Percentiles rank a stretch among this genome's conserved stretches.
Evolutionary conservation across 495 filamentous ascomycete genomes (phyloP).

Genomic region (Penicillium psychrofluorescens): DNA sequence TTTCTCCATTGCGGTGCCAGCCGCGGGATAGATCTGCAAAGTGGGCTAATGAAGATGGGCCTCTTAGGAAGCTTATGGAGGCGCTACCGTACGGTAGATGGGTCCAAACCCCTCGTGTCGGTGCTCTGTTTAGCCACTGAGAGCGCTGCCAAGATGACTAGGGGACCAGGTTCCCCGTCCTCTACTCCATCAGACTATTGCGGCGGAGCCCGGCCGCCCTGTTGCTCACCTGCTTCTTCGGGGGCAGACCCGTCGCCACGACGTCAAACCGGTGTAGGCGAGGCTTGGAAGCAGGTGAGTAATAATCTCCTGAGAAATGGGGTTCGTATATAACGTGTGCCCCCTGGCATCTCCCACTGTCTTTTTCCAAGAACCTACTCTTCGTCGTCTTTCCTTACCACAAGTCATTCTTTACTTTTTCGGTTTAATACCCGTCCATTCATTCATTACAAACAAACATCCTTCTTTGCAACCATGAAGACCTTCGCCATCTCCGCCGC

Average conservation of each 20-base stretch:
- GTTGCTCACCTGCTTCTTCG: not conserved
- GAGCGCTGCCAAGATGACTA: conserved; percentile 2
- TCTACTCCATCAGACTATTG: not conserved
- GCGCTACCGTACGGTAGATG: conserved; percentile 1
- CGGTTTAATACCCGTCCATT: conserved; percentile 21
- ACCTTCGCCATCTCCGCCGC: conserved; percentile 14
- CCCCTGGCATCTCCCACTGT: conserved; percentile 2
- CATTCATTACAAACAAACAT: conserved; percentile 12
- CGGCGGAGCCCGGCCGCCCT: not conserved
- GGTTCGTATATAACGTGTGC: conserved; percentile 11
- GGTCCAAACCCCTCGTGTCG: conserved; percentile 3
- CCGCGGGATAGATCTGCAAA: conserved; percentile 10
- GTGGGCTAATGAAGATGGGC: conserved; percentile 17
- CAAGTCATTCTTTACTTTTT: conserved; percentile 12
- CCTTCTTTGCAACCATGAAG: conserved; percentile 20
- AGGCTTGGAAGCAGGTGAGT: too few relatives aligned
- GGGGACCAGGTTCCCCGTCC: not conserved
- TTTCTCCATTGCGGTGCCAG: not conserved
- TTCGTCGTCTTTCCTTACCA: conserved; percentile 8
- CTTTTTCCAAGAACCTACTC: conserved; percentile 12
- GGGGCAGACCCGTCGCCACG: too few relatives aligned
- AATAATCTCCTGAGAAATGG: not conserved
- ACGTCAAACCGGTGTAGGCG: too few relatives aligned
- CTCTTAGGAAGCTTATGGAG: conserved; percentile 13
- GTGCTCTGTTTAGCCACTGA: not conserved